Percentiles rank a stretch among this genome's conserved stretches.
These are phyloP conservation scores for Mycena indigotica DNA, from an alignment of 768 basidiomycete genomes.

Conservation along the genomic window DNA sequence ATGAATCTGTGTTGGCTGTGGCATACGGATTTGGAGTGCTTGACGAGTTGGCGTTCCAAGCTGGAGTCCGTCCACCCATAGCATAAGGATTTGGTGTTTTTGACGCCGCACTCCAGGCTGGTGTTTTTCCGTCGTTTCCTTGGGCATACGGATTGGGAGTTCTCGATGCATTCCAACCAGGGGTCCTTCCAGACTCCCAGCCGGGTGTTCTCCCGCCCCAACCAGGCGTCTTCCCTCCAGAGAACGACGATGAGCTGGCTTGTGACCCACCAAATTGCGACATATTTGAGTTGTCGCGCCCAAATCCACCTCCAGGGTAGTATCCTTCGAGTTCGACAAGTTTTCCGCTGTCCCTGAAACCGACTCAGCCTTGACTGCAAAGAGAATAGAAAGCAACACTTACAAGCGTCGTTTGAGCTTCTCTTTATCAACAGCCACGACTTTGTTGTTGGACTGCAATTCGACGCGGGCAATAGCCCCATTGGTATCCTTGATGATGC, in stretches of 20 bases:
- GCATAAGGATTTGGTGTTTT: conserved; percentile 75
- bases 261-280: conserved; percentile 13
- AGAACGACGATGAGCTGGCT: conserved; percentile 2
- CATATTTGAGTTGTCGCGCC: no score
- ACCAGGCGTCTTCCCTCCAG: conserved; percentile 37
- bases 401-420: conserved; percentile 75
- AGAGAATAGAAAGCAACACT: conserved; percentile 33
- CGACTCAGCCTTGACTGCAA: conserved; percentile 7
- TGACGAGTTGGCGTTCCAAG: conserved; percentile 32
- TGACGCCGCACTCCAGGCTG: conserved; percentile 64
- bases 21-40: conserved; percentile 23
- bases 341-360: conserved; percentile 54
- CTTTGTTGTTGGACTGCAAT: conserved; percentile 83
- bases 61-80: conserved; percentile 48
- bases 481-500: conserved; percentile 93
- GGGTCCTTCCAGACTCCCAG: conserved; percentile 30
- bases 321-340: conserved; percentile 51
- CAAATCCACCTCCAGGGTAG: not conserved
- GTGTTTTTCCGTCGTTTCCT: conserved; percentile 61
- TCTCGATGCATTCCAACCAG: conserved; percentile 25
- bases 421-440: conserved; percentile 82
- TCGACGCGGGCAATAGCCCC: conserved; percentile 87
- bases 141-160: conserved; percentile 41
- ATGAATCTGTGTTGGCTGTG: conserved; percentile 5
- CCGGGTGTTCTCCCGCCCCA: conserved; percentile 33